Percentiles rank a stretch among this genome's conserved stretches.
phyloP scores from a whole-genome alignment of 139 green algal genomes.

The Chlorella sp. region DNA sequence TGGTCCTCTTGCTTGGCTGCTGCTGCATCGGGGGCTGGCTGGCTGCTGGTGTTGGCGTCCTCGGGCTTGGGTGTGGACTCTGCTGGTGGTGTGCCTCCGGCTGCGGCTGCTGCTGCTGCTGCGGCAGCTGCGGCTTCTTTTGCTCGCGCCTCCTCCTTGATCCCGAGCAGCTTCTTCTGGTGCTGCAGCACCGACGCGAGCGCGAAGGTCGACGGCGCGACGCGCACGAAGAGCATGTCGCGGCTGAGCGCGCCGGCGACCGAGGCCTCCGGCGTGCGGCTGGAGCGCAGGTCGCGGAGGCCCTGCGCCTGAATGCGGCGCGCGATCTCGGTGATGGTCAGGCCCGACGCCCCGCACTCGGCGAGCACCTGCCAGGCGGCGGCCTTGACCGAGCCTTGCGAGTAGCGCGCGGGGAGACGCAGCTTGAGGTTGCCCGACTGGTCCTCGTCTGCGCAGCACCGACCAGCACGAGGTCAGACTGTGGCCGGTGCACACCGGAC shows the following conservation, averaged over 20 bases:
- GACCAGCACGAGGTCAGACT: not conserved
- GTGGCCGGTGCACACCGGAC: no score
- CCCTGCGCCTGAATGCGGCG: conserved; percentile 64
- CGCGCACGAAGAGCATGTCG: conserved; percentile 75
- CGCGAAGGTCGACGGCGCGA: conserved; percentile 72
- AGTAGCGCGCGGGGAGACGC: conserved; percentile 57
- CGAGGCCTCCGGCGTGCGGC: conserved; percentile 30
- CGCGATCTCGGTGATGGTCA: conserved; percentile 68
- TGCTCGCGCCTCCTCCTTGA: conserved; percentile 1
- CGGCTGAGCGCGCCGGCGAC: conserved; percentile 62
- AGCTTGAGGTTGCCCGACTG: conserved; percentile 46
- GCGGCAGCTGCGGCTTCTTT: not conserved
- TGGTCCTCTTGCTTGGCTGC: no score
- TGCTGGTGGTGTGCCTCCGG: not conserved
- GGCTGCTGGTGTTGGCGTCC: not conserved
- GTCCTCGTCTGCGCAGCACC: not conserved
- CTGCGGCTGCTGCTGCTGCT: not conserved
- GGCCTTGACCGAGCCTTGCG: conserved; percentile 69
- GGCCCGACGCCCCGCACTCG: conserved; percentile 56
- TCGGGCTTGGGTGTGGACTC: no score
- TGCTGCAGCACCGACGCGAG: conserved; percentile 38
- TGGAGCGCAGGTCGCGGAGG: conserved; percentile 68
- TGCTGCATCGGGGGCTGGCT: no score
- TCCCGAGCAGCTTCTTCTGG: conserved; percentile 14
- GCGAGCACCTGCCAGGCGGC: conserved; percentile 80